Conservation (phyloP, 2,329 filamentous ascomycete genomes). For the Aspergillus fumigatus region DNA sequence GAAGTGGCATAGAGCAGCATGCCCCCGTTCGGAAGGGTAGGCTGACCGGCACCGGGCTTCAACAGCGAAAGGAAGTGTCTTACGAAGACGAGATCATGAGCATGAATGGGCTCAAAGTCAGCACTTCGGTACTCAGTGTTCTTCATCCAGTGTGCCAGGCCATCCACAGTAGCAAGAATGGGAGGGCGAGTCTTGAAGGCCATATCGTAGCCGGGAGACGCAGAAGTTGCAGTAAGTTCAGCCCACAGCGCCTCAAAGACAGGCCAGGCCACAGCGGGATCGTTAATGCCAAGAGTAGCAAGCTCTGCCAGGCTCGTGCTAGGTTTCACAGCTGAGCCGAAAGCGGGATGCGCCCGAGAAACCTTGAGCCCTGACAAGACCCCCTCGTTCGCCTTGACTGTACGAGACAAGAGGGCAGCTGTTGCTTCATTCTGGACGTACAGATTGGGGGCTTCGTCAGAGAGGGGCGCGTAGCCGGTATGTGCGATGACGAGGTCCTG, state of each 20-base stretch:
- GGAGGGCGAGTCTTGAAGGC: slow-evolving; percentile 50
- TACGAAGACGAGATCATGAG: slow-evolving; percentile 76
- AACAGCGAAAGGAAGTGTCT: slow-evolving; percentile 71
- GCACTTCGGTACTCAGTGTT: slow-evolving; percentile 69
- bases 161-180: slow-evolving; percentile 73
- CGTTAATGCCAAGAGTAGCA: slow-evolving; percentile 63
- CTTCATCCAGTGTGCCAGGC: slow-evolving; percentile 75
- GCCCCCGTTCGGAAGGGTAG: slow-evolving; percentile 65
- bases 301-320: slow-evolving; percentile 63
- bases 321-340: slow-evolving; percentile 56
- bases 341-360: slow-evolving; percentile 51
- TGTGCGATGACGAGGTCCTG: slow-evolving; percentile 76
- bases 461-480: slow-evolving; percentile 72
- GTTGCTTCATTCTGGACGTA: slow-evolving; percentile 79
- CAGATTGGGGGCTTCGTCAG: slow-evolving; percentile 47
- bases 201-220: slow-evolving; percentile 41
- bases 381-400: slow-evolving; percentile 65
- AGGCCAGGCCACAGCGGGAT: slow-evolving; percentile 73
- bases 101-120: slow-evolving; percentile 70
- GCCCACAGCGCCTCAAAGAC: slow-evolving; percentile 77
- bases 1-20: slow-evolving; percentile 71
- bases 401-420: slow-evolving; percentile 67
- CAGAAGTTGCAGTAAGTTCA: slow-evolving; percentile 60
- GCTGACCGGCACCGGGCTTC: slow-evolving; percentile 30
- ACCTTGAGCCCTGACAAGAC: slow-evolving; percentile 55